Base-by-base conservation (phyloP, 148 eudicot species). In the Rhododendron henanense region DNA sequence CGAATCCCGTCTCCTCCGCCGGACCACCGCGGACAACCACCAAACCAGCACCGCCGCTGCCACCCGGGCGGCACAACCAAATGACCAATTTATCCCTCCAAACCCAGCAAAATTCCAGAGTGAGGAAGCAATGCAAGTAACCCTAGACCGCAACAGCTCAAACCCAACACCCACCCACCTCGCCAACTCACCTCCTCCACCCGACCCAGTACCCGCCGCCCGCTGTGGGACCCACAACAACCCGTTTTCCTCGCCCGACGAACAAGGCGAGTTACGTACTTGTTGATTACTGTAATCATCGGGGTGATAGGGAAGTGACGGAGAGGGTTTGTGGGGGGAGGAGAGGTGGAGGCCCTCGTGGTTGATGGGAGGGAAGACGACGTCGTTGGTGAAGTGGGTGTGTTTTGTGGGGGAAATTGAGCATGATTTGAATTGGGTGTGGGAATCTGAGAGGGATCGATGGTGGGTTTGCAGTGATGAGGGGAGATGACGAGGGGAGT, bases 291-390 rank as follows among this genome's bases (percentile, higher is more conserved):
- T 45, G 9, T 67, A 25, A 25, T 25, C n/a, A 25, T 67, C 33
- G 33, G 16, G 61, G 67, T 48, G 35, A 35, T 28, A 28, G 13
- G 37, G 25, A 31, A 23, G 33, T 1, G 55, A 45, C 6, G 33
- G 41, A 39, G 55, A 45, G 15, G 59, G 82, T 28, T 44, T 15
- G 45, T 41, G 45, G n/a, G 61, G 23, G 61, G 45, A 14, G 78
- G 78, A 35, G 35, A 87, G 19, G 28, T 91, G 91, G 78, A 91
- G 91, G 53, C 81, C 90, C 87, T 91, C 93, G 86, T 90, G 93
- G 81, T 91, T 88, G 84, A 50, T 67, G n/a, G 93, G 91, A 28
- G 91, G 92, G 89, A 91, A 91, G 48, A 41, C 51, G 13, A 39
- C 69, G 13, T 75, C 81, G 63, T 1, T 41, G 85, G 33, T 19